Evolutionary conservation across 345 rosid genomes (phyloP).

Genomic region (Euphorbia lathyris): DNA sequence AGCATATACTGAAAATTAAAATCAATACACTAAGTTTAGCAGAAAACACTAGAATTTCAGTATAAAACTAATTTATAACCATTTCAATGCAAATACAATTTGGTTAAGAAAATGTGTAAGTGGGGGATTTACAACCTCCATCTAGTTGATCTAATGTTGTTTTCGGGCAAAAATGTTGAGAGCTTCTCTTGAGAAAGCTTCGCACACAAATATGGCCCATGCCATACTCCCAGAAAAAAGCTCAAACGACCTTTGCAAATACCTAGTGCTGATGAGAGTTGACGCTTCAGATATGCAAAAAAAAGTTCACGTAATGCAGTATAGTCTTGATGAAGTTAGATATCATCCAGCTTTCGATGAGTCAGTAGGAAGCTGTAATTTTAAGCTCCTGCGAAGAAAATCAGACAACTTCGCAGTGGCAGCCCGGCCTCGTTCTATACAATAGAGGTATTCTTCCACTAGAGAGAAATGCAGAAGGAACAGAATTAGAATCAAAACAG

Average conservation of each 20-base stretch:
- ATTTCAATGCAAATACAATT: too few relatives aligned
- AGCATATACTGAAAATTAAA: too few relatives aligned
- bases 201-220: too few relatives aligned
- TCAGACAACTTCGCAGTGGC: conserved; percentile 63
- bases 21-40: too few relatives aligned
- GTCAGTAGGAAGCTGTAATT: conserved; percentile 44
- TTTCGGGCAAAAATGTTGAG: too few relatives aligned
- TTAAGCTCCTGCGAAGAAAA: conserved; percentile 74
- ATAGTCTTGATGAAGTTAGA: neutral
- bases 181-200: too few relatives aligned
- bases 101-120: too few relatives aligned
- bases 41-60: too few relatives aligned
- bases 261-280: neutral
- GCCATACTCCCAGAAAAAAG: too few relatives aligned
- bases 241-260: neutral
- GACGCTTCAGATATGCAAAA: neutral
- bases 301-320: neutral
- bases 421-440: conserved; percentile 71
- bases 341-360: conserved; percentile 12
- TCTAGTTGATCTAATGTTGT: too few relatives aligned
- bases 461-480: conserved; percentile 10
- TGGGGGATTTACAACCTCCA: too few relatives aligned
- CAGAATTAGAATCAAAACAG: neutral
- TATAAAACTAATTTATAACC: too few relatives aligned
- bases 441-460: conserved; percentile 74